These are phyloP conservation scores for Penicillium coffeae DNA, from an alignment of 495 filamentous ascomycete genomes.

Conservation along the genomic window DNA sequence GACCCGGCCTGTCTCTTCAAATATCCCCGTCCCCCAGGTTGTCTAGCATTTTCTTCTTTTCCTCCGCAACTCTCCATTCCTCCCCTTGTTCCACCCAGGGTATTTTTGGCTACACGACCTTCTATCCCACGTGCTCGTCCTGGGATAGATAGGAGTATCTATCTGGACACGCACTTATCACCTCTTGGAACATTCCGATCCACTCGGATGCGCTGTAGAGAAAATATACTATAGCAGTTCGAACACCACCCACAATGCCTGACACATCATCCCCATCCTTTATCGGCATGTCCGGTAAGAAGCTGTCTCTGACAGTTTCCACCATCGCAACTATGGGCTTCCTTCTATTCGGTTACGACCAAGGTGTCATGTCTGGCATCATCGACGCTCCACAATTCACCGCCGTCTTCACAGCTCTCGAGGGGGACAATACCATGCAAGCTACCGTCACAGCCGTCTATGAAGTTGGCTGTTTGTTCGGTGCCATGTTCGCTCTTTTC, in stretches of 20 bases:
- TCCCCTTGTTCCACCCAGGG: conserved; percentile 5
- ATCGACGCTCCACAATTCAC: conserved; percentile 71
- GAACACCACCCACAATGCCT: background rate
- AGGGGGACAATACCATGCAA: conserved; percentile 66
- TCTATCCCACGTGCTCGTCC: background rate
- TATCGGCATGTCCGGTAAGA: conserved; percentile 61
- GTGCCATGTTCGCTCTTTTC: conserved; percentile 66
- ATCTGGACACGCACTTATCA: background rate
- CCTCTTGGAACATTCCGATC: no score
- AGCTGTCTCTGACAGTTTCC: conserved; percentile 60
- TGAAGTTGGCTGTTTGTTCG: conserved; percentile 70
- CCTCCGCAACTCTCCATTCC: background rate
- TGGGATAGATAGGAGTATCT: conserved; percentile 1
- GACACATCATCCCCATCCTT: conserved; percentile 39
- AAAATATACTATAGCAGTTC: background rate
- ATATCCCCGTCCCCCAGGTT: conserved; percentile 14
- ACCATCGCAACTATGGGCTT: conserved; percentile 70
- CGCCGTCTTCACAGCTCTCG: conserved; percentile 62
- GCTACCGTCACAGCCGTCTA: conserved; percentile 81
- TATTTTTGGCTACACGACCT: conserved; percentile 2
- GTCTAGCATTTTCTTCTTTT: conserved; percentile 2
- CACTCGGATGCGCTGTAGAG: no score
- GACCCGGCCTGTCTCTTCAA: conserved; percentile 15
- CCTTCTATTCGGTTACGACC: conserved; percentile 34
- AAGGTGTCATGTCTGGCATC: conserved; percentile 78